Evolutionary conservation across 179 eudicot species (phyloP), one percentile per base, ranked within the genome.

Genomic region (Patellifolia procumbens): DNA sequence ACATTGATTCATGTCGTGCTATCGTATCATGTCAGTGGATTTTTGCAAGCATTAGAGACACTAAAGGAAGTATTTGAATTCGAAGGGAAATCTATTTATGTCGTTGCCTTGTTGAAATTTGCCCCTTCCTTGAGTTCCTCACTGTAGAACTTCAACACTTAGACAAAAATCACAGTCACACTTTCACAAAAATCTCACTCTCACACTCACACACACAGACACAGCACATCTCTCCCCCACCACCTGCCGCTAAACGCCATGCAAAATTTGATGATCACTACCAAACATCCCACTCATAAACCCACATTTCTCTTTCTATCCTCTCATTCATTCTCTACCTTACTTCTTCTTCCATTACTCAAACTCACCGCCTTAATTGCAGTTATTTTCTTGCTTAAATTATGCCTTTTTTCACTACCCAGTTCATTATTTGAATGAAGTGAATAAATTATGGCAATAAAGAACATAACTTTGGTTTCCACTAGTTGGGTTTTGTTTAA

Each of bases 401-500:
- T 52, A 39, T 66, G 70, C 22, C 7, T 4, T 69, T 61, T 24
- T n/a, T 48, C 0, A n/a, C 22, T 2, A n/a, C 17, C 70, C 78
- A 49, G 9, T 6, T 24, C 73, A 61, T 16, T 58, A 68, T 20
- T 66, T 39, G 49, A 62, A 24, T 64, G 11, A 55, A n/a, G 24
- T 39, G 49, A 19, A 3, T 17, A 16, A 74, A 43, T 2, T 0
- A 70, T 74, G 42, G 52, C 62, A 29, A 34, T 72, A 24, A 72
- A 72, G 75, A 92, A 85, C 87, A 93, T 89, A 70, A 76, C 83
- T 1, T 73, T 84, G 10, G 88, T 86, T 76, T 81, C 81, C 0
- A 82, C 92, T 59, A 89, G 80, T 48, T 94, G 97, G 98, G 82
- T 89, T 5, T 49, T 81, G 78, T 79, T 90, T 60, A 85, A 83